Conservation (phyloP, 495 filamentous ascomycete species). For the Entonaema liquescens region DNA sequence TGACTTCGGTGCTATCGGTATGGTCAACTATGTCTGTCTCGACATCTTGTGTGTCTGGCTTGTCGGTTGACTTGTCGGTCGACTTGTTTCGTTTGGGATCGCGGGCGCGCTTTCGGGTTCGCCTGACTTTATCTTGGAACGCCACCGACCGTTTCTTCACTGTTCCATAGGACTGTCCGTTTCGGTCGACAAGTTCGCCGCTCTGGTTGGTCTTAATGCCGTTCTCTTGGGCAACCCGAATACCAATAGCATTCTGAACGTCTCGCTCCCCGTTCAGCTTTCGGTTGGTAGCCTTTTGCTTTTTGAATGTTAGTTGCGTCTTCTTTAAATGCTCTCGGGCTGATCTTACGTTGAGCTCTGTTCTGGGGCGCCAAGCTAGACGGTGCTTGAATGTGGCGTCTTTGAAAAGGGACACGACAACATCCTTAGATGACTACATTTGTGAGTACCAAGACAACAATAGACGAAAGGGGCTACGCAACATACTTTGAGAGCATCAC, state of each 20-base stretch:
- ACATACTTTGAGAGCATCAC: slow-evolving; percentile 9
- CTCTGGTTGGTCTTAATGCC: neutral
- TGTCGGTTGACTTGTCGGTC: too few species aligned
- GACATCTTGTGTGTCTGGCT: neutral
- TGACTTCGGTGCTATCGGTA: neutral
- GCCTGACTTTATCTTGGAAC: neutral
- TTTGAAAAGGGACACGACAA: slow-evolving; percentile 12
- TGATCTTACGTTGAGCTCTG: slow-evolving; percentile 1
- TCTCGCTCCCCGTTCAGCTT: slow-evolving; percentile 5
- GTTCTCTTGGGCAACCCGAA: neutral
- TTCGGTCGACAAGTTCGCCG: neutral
- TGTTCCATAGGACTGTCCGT: neutral
- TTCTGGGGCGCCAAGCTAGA: slow-evolving; percentile 14
- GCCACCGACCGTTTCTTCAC: slow-evolving; percentile 2
- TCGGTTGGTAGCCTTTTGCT: slow-evolving; percentile 12
- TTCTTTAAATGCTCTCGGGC: neutral
- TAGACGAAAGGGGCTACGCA: neutral
- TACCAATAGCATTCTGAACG: neutral
- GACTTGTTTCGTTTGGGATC: neutral
- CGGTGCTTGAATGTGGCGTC: slow-evolving; percentile 18
- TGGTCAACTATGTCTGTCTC: neutral
- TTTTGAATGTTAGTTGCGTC: neutral
- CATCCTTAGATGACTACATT: slow-evolving; percentile 14
- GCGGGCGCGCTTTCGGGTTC: neutral
- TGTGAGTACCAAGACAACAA: neutral